Conservation (phyloP, 78 protist genomes). For the Isochrysis galbana region DNA sequence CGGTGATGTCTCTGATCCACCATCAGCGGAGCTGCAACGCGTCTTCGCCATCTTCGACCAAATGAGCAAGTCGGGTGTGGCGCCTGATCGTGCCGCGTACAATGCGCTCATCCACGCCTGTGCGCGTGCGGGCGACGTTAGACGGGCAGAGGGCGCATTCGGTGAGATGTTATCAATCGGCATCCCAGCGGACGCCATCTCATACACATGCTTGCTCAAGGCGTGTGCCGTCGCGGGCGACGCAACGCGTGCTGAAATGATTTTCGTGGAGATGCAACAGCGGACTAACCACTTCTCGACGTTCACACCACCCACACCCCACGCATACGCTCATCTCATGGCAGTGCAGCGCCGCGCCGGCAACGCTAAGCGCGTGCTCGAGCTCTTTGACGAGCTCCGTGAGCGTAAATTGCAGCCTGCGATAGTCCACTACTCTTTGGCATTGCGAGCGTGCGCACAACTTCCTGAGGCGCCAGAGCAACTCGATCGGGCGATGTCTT, state of each 20-base stretch:
- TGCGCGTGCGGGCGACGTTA: not conserved
- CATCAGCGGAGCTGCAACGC: not conserved
- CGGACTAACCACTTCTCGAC: not conserved
- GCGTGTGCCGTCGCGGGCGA: slow-evolving; percentile 10
- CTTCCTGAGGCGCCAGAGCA: not conserved
- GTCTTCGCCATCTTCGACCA: not conserved
- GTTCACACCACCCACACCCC: not conserved
- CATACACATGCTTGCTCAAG: slow-evolving; percentile 7
- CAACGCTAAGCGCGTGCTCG: not conserved
- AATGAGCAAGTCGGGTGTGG: not conserved
- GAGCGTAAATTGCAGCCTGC: not conserved
- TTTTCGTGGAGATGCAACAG: not conserved
- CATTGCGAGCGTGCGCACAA: not conserved
- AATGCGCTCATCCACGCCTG: not conserved
- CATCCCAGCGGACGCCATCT: not conserved
- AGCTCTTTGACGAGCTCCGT: not conserved
- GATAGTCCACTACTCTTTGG: not conserved
- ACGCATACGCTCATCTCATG: not conserved
- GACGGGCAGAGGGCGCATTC: not conserved
- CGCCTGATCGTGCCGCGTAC: slow-evolving; percentile 4
- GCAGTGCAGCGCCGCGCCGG: not conserved
- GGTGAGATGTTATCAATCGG: not conserved
- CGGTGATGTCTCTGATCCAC: too few species aligned
- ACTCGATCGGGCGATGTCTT: not conserved
- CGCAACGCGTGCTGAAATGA: not conserved